These are phyloP conservation scores for Cladophialophora psammophila DNA, from an alignment of 2,329 filamentous ascomycete species.

Conservation along the genomic window DNA sequence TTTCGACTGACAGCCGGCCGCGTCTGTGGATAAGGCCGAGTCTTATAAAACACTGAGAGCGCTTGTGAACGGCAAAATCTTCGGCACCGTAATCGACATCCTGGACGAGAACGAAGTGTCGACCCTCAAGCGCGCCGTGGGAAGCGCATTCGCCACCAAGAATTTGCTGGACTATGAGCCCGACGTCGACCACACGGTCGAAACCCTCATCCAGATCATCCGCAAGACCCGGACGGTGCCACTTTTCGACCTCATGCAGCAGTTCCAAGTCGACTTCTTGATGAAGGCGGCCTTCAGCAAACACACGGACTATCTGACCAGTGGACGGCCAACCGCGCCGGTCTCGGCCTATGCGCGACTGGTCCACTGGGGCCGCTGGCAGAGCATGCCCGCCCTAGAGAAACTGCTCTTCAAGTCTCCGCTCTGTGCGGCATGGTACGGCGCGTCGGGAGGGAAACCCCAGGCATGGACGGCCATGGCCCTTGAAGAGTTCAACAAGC, in stretches of 20 bases:
- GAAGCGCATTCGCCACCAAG: conserved; percentile 27
- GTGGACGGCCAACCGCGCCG: conserved; percentile 58
- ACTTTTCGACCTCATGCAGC: conserved; percentile 69
- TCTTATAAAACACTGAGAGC: conserved; percentile 42
- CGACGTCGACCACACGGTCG: conserved; percentile 19
- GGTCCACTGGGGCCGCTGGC: conserved; percentile 25
- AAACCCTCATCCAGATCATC: conserved; percentile 13
- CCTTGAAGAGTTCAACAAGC: conserved; percentile 22
- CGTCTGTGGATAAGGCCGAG: conserved; percentile 25
- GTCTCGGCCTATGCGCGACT: conserved; percentile 38
- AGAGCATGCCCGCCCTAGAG: conserved; percentile 24
- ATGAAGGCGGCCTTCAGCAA: conserved; percentile 57
- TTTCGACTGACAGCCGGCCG: not conserved
- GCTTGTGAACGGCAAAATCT: conserved; percentile 12
- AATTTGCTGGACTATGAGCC: conserved; percentile 27
- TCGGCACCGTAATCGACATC: conserved; percentile 27
- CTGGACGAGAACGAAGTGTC: conserved; percentile 31
- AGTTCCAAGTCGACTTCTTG: conserved; percentile 79
- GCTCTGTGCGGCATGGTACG: conserved; percentile 47
- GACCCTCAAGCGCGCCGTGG: conserved; percentile 23
- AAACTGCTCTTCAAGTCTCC: conserved; percentile 75
- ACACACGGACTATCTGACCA: conserved; percentile 75
- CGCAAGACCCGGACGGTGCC: conserved; percentile 9
- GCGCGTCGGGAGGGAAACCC: conserved; percentile 16
- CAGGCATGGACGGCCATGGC: conserved; percentile 26